Percentiles rank a stretch among this genome's conserved stretches.
phyloP scores from a whole-genome alignment of 441 rosid species.

The Corymbia calophylla region DNA sequence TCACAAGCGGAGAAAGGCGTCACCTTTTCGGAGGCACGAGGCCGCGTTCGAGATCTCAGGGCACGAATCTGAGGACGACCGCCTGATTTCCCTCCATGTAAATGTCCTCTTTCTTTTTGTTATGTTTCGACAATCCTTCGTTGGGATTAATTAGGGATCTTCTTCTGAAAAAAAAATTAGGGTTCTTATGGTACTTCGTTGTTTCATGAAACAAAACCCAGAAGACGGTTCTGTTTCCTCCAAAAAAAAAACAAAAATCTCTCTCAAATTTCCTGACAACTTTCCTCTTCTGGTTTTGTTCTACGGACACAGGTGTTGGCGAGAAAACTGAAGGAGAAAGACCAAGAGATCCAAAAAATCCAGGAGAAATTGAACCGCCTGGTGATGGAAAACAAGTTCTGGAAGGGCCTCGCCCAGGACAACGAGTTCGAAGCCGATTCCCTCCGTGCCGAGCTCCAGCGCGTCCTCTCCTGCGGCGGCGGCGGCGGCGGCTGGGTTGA shows the following conservation, averaged over 20 bases:
- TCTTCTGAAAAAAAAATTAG: too few species aligned
- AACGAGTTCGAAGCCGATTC: not conserved
- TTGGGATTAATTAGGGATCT: not conserved
- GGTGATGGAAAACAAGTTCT: conserved; percentile 43
- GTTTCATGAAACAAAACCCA: not conserved
- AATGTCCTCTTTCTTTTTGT: not conserved
- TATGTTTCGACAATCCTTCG: too few species aligned
- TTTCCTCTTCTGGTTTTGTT: not conserved
- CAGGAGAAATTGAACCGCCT: conserved; percentile 23
- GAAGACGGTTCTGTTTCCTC: not conserved
- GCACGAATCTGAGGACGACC: conserved; percentile 29
- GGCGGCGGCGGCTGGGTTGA: conserved; percentile 16
- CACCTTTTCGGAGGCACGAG: conserved; percentile 26
- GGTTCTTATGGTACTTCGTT: fast-evolving
- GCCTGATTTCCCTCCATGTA: conserved; percentile 31
- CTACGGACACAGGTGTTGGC: conserved; percentile 33
- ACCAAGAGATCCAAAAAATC: conserved; percentile 41
- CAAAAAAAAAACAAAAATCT: not conserved
- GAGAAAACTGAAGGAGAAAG: conserved; percentile 45
- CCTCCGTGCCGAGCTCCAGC: conserved; percentile 46
- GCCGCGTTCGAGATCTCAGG: conserved; percentile 28
- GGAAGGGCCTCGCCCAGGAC: conserved; percentile 55
- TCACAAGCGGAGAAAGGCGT: not conserved
- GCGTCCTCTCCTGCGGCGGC: conserved; percentile 48
- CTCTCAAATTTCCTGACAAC: not conserved